phyloP scores from a whole-genome alignment of 1,139 yeast genomes.

The Cylindricascospora bacillispora region DNA sequence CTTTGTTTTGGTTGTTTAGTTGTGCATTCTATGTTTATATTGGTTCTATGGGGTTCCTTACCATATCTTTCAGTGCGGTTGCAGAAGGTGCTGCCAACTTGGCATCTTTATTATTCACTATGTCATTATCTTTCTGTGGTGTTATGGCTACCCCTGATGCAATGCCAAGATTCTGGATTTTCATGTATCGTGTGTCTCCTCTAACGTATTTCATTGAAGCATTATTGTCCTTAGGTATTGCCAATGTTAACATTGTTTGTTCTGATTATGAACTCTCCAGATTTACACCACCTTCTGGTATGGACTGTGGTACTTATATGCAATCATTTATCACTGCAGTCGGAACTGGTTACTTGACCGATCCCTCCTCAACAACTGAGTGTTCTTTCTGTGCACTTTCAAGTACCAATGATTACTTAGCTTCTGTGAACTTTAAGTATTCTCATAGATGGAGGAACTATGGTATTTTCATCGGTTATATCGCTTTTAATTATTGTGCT shows the following conservation, averaged over 20 bases:
- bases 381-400: conserved; percentile 41
- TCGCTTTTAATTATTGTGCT: conserved; percentile 35
- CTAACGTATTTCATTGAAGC: conserved; percentile 43
- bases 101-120: conserved; percentile 47
- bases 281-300: conserved; percentile 34
- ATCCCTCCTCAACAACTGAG: conserved; percentile 29
- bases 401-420: conserved; percentile 39
- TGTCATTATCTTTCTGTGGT: conserved; percentile 69
- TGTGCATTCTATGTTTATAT: conserved; percentile 44
- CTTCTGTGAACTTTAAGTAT: conserved; percentile 30
- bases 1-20: conserved; percentile 44
- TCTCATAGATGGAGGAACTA: conserved; percentile 49
- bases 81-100: conserved; percentile 62
- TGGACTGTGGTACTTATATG: conserved; percentile 44
- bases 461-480: conserved; percentile 35
- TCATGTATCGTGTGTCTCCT: conserved; percentile 50
- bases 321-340: conserved; percentile 29
- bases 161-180: conserved; percentile 45
- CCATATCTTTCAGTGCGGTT: conserved; percentile 37
- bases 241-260: conserved; percentile 36
- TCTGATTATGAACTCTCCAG: conserved; percentile 32
- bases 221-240: conserved; percentile 39
- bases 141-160: conserved; percentile 47
- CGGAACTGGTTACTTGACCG: conserved; percentile 41
- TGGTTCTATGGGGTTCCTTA: conserved; percentile 50